These are phyloP conservation scores for Mycena citricolor DNA, from an alignment of 1,284 basidiomycete species.

Conservation along the genomic window DNA sequence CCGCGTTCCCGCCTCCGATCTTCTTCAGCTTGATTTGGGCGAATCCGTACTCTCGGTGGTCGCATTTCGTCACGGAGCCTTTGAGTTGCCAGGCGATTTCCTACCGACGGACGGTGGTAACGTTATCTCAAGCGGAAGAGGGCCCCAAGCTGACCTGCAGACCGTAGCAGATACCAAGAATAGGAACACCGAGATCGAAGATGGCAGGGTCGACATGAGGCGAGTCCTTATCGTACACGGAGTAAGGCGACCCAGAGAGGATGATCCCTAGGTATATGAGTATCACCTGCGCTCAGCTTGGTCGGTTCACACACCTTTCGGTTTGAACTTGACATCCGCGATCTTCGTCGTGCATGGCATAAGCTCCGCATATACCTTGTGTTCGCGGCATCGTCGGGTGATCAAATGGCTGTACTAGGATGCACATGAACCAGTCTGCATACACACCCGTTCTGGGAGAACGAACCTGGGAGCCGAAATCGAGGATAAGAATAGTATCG, in stretches of 20 bases:
- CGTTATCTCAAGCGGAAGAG: background rate
- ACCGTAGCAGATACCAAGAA: constrained; percentile 98
- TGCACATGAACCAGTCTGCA: constrained; percentile 17
- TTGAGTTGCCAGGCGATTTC: constrained; percentile 93
- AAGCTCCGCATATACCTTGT: constrained; percentile 97
- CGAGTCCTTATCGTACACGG: constrained; percentile 91
- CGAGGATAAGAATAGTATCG: constrained; percentile 95
- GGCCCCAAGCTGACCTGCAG: constrained; percentile 64
- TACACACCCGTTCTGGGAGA: constrained; percentile 3
- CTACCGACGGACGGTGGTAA: constrained; percentile 36
- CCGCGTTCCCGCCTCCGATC: constrained; percentile 50
- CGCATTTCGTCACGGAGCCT: constrained; percentile 86
- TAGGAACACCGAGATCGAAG: constrained; percentile 88
- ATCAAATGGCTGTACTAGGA: constrained; percentile 95
- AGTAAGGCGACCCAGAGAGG: constrained; percentile 97
- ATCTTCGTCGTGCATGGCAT: constrained; percentile 96
- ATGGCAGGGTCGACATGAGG: constrained; percentile 96
- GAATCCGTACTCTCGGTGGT: constrained; percentile 95
- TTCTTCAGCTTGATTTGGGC: constrained; percentile 80
- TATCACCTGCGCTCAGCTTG: constrained; percentile 1
- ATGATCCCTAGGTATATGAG: constrained; percentile 74
- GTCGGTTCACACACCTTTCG: constrained; percentile 75
- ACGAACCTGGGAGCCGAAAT: constrained; percentile 94
- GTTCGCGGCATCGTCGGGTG: constrained; percentile 95
- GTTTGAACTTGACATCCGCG: constrained; percentile 88